Base-by-base conservation (phyloP, 2,329 filamentous ascomycete species). In the Diaporthe sp. region DNA sequence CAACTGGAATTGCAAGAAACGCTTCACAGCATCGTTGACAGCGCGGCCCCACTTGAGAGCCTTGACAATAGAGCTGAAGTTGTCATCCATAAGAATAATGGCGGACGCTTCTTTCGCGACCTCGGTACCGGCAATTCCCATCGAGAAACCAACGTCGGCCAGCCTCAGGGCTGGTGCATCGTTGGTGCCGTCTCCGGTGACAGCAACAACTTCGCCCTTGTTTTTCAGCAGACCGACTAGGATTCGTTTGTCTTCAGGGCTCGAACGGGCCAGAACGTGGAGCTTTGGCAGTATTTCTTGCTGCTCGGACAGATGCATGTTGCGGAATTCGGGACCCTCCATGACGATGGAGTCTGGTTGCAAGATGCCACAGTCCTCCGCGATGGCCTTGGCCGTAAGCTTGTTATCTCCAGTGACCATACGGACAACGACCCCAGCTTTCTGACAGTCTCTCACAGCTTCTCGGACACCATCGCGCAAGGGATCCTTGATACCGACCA, bases 391-490 rank as follows among this genome's bases (percentile, higher is more conserved):
- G 1, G 94, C 94, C 10, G 94, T 96, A 76, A 94, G 85, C 79
- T 93, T 91, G 84, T 96, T 96, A 85, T 96, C 94, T 78, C 94
- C 94, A 6, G 94, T 96, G 3, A 96, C 94, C 94, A 96, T 96
- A 80, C 94, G 93, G 25, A 96, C 94, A 76, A 93, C 90, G 15
- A 96, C 94, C 76, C 94, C 94, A 6, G 94, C 94, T 74, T 90
- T 88, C 81, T 96, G 93, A 81, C 94, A 96, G 75, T 92, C 88
- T 76, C 86, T 87, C 39, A 96, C 94, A 15, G 94, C 94, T 71
- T 95, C 91, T 2, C 88, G 88, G n/a, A 96, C 94, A 77, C 94
- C 94, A 0, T 90, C 88, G 76, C 94, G 93, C 17, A 96, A 89
- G 60, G 94, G 94, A 82, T 96, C 94, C 81, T 96, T 94, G 77